These are phyloP conservation scores for Phascolomyces articulosus DNA, from an alignment of 371 early-diverging fungal species.

Conservation along the genomic window DNA sequence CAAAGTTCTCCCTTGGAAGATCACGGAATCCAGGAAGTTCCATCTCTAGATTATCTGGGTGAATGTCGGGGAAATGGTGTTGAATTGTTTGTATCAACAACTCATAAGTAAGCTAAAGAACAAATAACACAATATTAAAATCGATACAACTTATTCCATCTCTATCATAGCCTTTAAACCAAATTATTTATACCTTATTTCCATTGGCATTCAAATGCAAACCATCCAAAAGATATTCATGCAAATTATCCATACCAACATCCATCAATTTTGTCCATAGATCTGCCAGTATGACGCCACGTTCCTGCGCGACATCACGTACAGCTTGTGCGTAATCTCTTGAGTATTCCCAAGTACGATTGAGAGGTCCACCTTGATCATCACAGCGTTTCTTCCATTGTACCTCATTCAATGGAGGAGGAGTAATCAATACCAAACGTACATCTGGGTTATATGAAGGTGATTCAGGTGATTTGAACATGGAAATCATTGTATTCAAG, in stretches of 20 bases:
- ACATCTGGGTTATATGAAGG: slow-evolving; percentile 57
- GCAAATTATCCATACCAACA: slow-evolving; percentile 16
- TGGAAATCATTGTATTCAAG: slow-evolving; percentile 53
- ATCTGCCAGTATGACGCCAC: slow-evolving; percentile 53
- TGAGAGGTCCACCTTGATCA: slow-evolving; percentile 36
- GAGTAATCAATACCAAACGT: slow-evolving; percentile 73
- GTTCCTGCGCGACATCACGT: slow-evolving; percentile 48
- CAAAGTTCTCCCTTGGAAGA: slow-evolving; percentile 15
- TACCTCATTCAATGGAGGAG: slow-evolving; percentile 70
- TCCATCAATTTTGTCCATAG: slow-evolving; percentile 61
- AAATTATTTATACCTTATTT: slow-evolving; percentile 39
- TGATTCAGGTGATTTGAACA: slow-evolving; percentile 54
- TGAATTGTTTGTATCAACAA: slow-evolving; percentile 35
- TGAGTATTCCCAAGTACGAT: slow-evolving; percentile 52
- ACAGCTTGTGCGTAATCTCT: slow-evolving; percentile 64
- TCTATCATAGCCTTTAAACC: no score
- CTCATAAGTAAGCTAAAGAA: slow-evolving; percentile 27
- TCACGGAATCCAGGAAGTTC: slow-evolving; percentile 39
- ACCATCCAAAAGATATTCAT: slow-evolving; percentile 64
- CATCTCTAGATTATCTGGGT: slow-evolving; percentile 38
- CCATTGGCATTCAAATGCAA: slow-evolving; percentile 65
- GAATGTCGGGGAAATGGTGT: slow-evolving; percentile 35
- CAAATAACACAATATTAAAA: no score
- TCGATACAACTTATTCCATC: no score
- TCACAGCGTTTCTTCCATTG: slow-evolving; percentile 52